These are phyloP conservation scores for Hydrangea macrophylla DNA, from an alignment of 148 eudicot genomes.

Conservation along the genomic window DNA sequence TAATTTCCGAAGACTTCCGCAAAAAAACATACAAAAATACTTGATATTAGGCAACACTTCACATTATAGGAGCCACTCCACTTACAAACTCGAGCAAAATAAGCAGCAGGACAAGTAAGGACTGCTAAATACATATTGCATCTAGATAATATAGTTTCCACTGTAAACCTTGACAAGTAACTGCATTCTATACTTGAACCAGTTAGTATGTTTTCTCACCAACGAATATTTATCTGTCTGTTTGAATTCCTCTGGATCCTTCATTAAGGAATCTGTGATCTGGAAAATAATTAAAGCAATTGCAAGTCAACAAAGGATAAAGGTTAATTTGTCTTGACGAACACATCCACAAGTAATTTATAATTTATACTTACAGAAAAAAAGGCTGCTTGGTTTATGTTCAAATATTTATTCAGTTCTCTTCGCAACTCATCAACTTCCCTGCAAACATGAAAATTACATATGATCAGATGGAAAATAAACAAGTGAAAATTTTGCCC, in stretches of 20 bases:
- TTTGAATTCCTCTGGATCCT: constrained; percentile 15
- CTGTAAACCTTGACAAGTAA: not conserved
- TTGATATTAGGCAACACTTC: not conserved
- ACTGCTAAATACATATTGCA: not conserved
- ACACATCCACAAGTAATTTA: not conserved
- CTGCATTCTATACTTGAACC: not conserved
- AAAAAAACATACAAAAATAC: not conserved
- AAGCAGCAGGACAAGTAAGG: not conserved
- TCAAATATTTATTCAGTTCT: constrained; percentile 20
- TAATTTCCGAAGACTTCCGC: not conserved
- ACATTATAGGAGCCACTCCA: not conserved
- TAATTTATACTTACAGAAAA: constrained; percentile 21
- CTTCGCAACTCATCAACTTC: constrained; percentile 32
- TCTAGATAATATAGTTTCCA: not conserved
- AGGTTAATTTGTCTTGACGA: not conserved
- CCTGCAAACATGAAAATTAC: constrained; percentile 19
- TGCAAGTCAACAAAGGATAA: constrained; percentile 4
- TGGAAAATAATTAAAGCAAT: constrained; percentile 3
- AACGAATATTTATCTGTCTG: constrained; percentile 16
- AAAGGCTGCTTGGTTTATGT: constrained; percentile 20
- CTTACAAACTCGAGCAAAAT: not conserved
- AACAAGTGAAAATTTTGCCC: not conserved
- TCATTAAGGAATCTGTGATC: constrained; percentile 14
- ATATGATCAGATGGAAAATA: not conserved
- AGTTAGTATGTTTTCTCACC: constrained; percentile 9